A percentile compares a stretch with the other conserved stretches of the same genome.
These are phyloP conservation scores for Friedmanniomyces endolithicus DNA, from an alignment of 495 filamentous ascomycete species.

Conservation along the genomic window DNA sequence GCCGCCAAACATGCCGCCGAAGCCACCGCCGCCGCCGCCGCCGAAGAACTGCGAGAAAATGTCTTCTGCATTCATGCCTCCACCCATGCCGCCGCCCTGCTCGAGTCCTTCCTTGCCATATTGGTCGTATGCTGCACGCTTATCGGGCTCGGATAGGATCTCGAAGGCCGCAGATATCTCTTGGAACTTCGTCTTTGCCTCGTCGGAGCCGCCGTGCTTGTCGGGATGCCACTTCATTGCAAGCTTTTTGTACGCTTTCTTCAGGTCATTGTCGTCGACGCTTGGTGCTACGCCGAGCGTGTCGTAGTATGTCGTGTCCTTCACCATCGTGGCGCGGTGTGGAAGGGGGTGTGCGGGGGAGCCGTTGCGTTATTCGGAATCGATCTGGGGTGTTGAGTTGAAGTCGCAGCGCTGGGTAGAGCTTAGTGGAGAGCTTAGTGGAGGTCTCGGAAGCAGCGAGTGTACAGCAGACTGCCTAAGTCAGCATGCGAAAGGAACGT, in stretches of 20 bases:
- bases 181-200: slow-evolving; percentile 95
- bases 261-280: slow-evolving; percentile 66
- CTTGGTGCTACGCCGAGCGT: slow-evolving; percentile 62
- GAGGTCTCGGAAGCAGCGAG: neutral
- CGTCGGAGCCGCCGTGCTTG: slow-evolving; percentile 90
- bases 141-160: slow-evolving; percentile 79
- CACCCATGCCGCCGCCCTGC: slow-evolving; percentile 57
- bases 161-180: slow-evolving; percentile 93
- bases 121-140: slow-evolving; percentile 85
- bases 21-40: slow-evolving; percentile 50
- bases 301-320: slow-evolving; percentile 82
- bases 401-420: neutral
- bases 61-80: slow-evolving; percentile 92
- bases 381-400: neutral
- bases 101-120: slow-evolving; percentile 95
- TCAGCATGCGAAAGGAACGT: neutral
- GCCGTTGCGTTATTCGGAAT: neutral
- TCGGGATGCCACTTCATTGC: slow-evolving; percentile 89
- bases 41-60: slow-evolving; percentile 98
- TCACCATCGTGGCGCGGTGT: slow-evolving; percentile 51
- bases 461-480: neutral
- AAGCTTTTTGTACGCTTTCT: slow-evolving; percentile 81
- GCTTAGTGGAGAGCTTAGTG: neutral
- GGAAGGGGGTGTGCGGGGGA: neutral
- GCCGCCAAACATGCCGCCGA: slow-evolving; percentile 61